Percentiles rank a stretch among this genome's conserved stretches.
These are phyloP conservation scores for Multifurca ochricompacta DNA, from an alignment of 768 basidiomycete genomes.

Conservation along the genomic window DNA sequence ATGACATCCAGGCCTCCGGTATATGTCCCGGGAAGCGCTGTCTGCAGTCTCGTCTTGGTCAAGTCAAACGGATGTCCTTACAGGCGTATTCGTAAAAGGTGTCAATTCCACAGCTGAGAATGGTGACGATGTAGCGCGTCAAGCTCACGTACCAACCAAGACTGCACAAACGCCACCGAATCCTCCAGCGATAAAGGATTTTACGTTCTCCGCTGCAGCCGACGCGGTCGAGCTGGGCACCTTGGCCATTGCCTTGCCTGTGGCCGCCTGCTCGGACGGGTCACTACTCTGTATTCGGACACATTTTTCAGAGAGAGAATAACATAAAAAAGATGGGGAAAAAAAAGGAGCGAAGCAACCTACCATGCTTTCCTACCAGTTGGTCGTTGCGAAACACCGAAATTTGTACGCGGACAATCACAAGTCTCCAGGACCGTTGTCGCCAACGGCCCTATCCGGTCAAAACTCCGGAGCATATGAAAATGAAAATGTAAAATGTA, in stretches of 20 bases:
- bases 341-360: not conserved
- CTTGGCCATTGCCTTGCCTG: not conserved
- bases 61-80: slow-evolving; percentile 96
- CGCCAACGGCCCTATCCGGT: not conserved
- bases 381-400: not conserved
- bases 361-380: slow-evolving; percentile 3
- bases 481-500: too few relatives aligned
- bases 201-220: slow-evolving; percentile 39
- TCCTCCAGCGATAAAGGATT: slow-evolving; percentile 91
- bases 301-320: not conserved
- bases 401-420: not conserved
- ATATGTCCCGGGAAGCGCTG: slow-evolving; percentile 81
- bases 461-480: not conserved
- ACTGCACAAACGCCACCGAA: slow-evolving; percentile 85
- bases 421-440: too few relatives aligned
- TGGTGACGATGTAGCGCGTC: not conserved
- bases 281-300: slow-evolving; percentile 11
- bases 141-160: slow-evolving; percentile 65
- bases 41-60: slow-evolving; percentile 94
- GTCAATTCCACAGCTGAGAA: not conserved
- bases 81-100: not conserved
- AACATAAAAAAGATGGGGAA: not conserved
- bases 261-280: slow-evolving; percentile 3
- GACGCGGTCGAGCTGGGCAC: slow-evolving; percentile 19
- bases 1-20: slow-evolving; percentile 92